Conservation (phyloP, 2,329 filamentous ascomycete genomes). For the Beauveria pseudobassiana region DNA sequence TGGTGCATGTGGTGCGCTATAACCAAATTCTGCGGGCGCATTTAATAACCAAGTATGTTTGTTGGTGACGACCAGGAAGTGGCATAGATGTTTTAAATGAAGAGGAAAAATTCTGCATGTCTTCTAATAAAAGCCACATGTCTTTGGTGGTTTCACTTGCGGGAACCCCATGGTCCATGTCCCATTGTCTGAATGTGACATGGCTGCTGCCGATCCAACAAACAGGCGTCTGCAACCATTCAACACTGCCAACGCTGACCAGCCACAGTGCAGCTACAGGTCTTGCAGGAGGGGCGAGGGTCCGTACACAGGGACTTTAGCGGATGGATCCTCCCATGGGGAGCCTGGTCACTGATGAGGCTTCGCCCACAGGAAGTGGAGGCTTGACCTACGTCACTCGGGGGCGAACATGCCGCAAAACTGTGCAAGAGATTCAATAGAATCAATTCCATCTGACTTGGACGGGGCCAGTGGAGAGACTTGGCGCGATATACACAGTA, state of each 20-base stretch:
- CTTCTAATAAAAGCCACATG: neutral
- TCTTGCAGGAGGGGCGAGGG: no score
- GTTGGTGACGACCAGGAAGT: neutral
- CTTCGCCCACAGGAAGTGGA: neutral
- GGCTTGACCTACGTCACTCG: constrained; percentile 3
- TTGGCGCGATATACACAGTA: neutral
- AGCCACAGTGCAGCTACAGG: no score
- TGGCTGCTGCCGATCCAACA: neutral
- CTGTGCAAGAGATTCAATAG: no score
- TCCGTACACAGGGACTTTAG: neutral
- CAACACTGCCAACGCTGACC: no score
- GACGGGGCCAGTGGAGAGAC: neutral
- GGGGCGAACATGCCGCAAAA: neutral
- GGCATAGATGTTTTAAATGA: neutral
- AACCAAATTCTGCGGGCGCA: neutral
- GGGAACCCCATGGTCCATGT: neutral
- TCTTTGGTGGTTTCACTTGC: neutral
- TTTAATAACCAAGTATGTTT: no score
- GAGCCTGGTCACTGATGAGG: neutral
- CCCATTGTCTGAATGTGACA: no score
- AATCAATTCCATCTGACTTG: neutral
- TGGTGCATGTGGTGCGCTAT: neutral
- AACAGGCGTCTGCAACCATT: neutral
- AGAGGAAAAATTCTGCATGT: neutral
- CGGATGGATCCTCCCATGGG: neutral